Evolutionary conservation across 805 yeast genomes (phyloP), one percentile per base, ranked within the genome.

Genomic region (Zygotorulaspora chibaensis): DNA sequence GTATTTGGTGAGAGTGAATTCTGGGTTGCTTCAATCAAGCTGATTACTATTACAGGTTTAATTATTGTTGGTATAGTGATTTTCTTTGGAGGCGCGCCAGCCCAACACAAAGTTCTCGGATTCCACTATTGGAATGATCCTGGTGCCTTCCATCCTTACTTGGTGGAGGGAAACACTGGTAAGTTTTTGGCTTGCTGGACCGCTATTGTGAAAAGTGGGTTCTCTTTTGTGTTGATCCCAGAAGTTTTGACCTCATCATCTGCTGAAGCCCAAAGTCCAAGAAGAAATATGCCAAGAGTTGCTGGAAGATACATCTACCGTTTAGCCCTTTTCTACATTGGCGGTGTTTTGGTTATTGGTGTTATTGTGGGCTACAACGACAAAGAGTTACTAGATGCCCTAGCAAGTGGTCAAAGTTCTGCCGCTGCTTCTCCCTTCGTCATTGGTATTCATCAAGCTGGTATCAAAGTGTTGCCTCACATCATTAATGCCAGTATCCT

Each of bases 21-120:
- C 62, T 84, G 83, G 82, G 73, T 80, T 53, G 80, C 85, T 0
- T 57, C 76, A n/a, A 69, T 84, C 62, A 84, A 85, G 62, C 79
- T 84, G 29, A 49, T 83, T 39, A 75, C 85, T 29, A 75, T 84
- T 56, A 58, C 80, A 20, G 87, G 87, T 18, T 68, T 82, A 48
- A 78, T 82, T 46, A 62, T 82, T 29, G 65, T 76, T 36, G 77
- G 81, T 51, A 65, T 77, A 57, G 73, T 78, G 33, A 76, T 80
- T 49, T 79, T 80, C 53, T 77, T 80, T 57, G 86, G 86, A 48
- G 86, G 86, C 50, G 83, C 79, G 39, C 85, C 86, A 51, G 68
- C 62, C 55, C 63, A 59, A 43, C 26, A 42, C 15, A 57, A 75
- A 42, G 73, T 80, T 48, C 66, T 75, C 30, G 86, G 86, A 8